Evolutionary conservation across 2,329 filamentous ascomycete genomes (phyloP), one percentile per base, ranked within the genome.

Genomic region (Cladophialophora yegresii): DNA sequence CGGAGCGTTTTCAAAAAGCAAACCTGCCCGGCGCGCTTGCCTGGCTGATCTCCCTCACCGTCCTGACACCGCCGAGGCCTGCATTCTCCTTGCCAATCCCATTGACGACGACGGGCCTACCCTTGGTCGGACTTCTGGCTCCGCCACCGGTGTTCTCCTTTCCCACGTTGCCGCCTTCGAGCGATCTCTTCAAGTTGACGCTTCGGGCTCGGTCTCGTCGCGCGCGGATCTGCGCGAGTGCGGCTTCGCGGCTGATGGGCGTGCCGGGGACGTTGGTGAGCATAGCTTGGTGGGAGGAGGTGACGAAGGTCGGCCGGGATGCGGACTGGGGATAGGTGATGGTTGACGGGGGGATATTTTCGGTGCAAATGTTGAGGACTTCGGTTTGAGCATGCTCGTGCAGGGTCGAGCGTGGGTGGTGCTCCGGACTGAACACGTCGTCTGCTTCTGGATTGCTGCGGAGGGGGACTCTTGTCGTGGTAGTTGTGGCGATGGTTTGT

Each of bases 141-240:
- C 51, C 28, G n/a, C n/a, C n/a, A n/a, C n/a, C n/a, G 16, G 51
- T 23, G 16, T 57, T 61, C 16, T 13, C 51, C 28, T 36, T 36
- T 6, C 47, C 49, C 9, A 28, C 45, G 36, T 53, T 53, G 28
- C 43, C 54, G 22, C 58, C 50, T 40, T 63, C 62, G 10, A 61
- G 13, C 4, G 64, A 62, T 26, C 53, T 30, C 45, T 70, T 70
- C 63, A 79, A 76, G 64, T 73, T 69, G 43, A 75, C 75, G 59
- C 74, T 79, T 64, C 77, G 76, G n/a, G 80, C 77, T 56, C 79
- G 75, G 13, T 77, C 78, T 60, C 80, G 75, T 54, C 80, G 73
- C n/a, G 79, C 80, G 62, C 79, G 72, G 49, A 82, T 82, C 67
- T 81, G 79, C 7, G 81, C 80, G 1, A 82, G 73, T 1, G 80